Base-by-base conservation (phyloP, 2,329 filamentous ascomycete genomes). In the Monilinia vaccinii-corymbosi region DNA sequence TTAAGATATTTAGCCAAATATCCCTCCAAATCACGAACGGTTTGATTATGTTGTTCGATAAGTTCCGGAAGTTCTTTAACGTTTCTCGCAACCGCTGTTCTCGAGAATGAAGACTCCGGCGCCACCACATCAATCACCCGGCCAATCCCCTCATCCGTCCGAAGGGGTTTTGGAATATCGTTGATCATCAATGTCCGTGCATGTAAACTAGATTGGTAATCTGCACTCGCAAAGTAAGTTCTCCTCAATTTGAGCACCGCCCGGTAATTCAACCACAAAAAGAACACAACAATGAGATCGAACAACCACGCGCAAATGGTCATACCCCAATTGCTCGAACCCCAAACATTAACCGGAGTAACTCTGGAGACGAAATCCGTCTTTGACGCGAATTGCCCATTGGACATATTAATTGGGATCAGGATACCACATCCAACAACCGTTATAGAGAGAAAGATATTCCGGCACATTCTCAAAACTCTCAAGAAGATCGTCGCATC, bases 401-500 rank as follows among this genome's bases (percentile, higher is more conserved):
- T 75, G 9, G 76, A 75, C 62, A 89, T 74, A 70, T 96, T 93
- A 68, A 95, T 76, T 0, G 94, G 94, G 44, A 97, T 85, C 64
- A 97, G 79, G 62, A 97, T 83, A 56, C 78, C 79, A 65, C 89
- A 87, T 21, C 89, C 91, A 36, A 95, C 73, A 8, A 96, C 64
- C 32, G 85, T 81, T 59, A 97, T 75, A 9, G 83, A 75, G 32
- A 88, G 71, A 71, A 97, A 96, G 64, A 97, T 89, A 72, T 96
- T 94, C 62, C 94, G 86, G 71, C 89, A 89, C 94, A 99, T 97
- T 66, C 86, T 82, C 53, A 86, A 83, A 69, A 97, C 92, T 56
- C 93, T 86, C 65, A 99, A 78, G 73, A 99, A 97, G 51, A 99
- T 77, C 10, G 89, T 88, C 10, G 92, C 94, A 74, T 99, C 94